Percentiles rank a stretch among this genome's conserved stretches.
Evolutionary conservation across 2,329 filamentous ascomycete genomes (phyloP).

Genomic region (Exophiala oligosperma): DNA sequence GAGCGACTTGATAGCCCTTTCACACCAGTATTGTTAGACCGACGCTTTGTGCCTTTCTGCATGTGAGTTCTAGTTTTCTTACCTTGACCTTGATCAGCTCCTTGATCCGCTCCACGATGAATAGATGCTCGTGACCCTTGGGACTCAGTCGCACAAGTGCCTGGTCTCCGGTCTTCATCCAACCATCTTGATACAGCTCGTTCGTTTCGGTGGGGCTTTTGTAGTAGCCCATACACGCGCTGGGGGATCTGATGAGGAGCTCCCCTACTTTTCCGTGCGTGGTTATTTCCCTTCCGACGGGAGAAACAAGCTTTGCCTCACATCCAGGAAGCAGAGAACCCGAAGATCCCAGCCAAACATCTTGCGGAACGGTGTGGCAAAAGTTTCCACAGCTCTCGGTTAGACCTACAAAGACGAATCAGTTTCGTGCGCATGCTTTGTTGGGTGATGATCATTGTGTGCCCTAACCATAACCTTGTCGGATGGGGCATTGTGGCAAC

Average conservation of each 20-base stretch:
- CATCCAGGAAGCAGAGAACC: slow-evolving; percentile 67
- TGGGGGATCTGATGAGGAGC: slow-evolving; percentile 76
- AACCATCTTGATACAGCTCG: slow-evolving; percentile 73
- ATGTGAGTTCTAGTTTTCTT: no score
- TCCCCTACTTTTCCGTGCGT: slow-evolving; percentile 75
- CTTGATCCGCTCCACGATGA: slow-evolving; percentile 74
- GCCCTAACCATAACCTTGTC: slow-evolving; percentile 73
- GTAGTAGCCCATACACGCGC: slow-evolving; percentile 77
- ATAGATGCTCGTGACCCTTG: slow-evolving; percentile 73
- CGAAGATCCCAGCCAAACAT: slow-evolving; percentile 69
- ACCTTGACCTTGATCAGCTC: slow-evolving; percentile 60
- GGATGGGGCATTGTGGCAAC: slow-evolving; percentile 64
- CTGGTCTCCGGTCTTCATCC: slow-evolving; percentile 84
- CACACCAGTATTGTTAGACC: slow-evolving; percentile 40
- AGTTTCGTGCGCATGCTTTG: slow-evolving; percentile 57
- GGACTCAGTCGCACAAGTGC: slow-evolving; percentile 65
- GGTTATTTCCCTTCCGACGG: slow-evolving; percentile 69
- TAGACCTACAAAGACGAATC: slow-evolving; percentile 59
- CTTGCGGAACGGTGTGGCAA: slow-evolving; percentile 54
- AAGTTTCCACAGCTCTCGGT: no score
- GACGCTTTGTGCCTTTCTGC: slow-evolving; percentile 55
- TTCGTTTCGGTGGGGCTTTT: slow-evolving; percentile 79
- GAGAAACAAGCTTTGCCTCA: slow-evolving; percentile 65
- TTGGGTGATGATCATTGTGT: no score
- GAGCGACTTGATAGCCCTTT: slow-evolving; percentile 77